phyloP scores from a whole-genome alignment of 75 land plant genomes.

The Pseudotsuga menziesii region DNA sequence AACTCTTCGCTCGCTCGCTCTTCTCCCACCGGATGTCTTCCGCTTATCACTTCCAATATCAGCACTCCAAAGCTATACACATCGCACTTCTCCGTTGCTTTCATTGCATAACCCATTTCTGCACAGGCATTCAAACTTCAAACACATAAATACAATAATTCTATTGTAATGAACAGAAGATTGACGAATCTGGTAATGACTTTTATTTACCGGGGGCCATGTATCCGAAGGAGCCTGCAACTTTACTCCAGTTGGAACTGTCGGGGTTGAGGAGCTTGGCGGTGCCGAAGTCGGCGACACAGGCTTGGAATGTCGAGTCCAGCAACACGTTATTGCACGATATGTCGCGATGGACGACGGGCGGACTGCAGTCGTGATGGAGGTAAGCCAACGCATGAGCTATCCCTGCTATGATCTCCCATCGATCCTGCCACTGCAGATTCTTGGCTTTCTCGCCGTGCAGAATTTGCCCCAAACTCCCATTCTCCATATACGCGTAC shows the following conservation, averaged over 20 bases:
- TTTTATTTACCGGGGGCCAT: conserved; percentile 72
- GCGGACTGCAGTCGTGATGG: conserved; percentile 52
- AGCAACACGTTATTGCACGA: conserved; percentile 44
- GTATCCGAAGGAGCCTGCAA: conserved; percentile 60
- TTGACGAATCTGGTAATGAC: too few relatives aligned
- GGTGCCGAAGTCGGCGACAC: conserved; percentile 48
- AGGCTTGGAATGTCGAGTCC: conserved; percentile 28
- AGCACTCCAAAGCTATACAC: conserved; percentile 60
- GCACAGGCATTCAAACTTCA: background rate
- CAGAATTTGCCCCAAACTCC: conserved; percentile 38
- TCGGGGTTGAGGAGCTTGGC: conserved; percentile 30
- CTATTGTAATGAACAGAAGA: background rate
- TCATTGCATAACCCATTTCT: conserved; percentile 31
- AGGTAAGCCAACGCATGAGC: conserved; percentile 47
- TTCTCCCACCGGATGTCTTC: conserved; percentile 29
- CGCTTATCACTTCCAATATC: conserved; percentile 42
- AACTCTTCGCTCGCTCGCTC: background rate
- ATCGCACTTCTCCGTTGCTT: conserved; percentile 50
- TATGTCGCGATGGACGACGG: conserved; percentile 46
- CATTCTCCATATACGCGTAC: conserved; percentile 46
- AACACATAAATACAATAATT: background rate
- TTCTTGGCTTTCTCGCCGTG: conserved; percentile 16
- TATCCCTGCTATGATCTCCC: conserved; percentile 29
- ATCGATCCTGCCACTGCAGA: conserved; percentile 35
- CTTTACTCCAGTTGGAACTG: conserved; percentile 30